Base-by-base conservation (phyloP, 2,329 filamentous ascomycete genomes). In the Parastagonospora avenae region DNA sequence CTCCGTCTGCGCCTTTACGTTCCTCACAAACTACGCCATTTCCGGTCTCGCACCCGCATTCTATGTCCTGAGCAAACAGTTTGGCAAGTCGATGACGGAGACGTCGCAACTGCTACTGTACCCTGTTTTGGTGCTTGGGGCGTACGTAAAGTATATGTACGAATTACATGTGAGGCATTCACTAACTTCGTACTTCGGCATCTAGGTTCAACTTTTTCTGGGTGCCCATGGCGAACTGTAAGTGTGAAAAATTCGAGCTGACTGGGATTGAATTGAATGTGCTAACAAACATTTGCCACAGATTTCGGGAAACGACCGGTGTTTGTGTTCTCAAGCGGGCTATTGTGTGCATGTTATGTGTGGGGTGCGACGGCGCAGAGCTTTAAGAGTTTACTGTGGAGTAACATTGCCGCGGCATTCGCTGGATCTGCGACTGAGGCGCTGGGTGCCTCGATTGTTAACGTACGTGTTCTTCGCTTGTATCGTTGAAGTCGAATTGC, bases 191-290 rank as follows among this genome's bases (percentile, higher is more conserved):
- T n/a, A n/a, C n/a, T n/a, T n/a, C n/a, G n/a, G n/a, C n/a, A n/a
- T n/a, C n/a, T n/a, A n/a, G n/a, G n/a, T 79, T 78, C 62, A 82
- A 82, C 57, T 81, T 82, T 68, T 71, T 81, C 59, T 80, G 78
- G 78, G 77, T 80, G 4, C 79, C 79, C 11, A 55, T 81, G 8
- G 74, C 77, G 45, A 78, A 76, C 19, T 77, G 39, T 33, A 27
- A 32, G 31, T 30, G n/a, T 28, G 4, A n/a, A 9, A n/a, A 1
- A 2, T 3, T 37, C 2, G 35, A 37, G 32, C 8, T 37, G 6
- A n/a, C n/a, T n/a, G n/a, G n/a, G 9, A 19, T 19, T n/a, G 7
- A n/a, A 37, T 1, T 8, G 35, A 16, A 2, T 9, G 4, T 16
- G 4, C 19, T 37, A 11, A 11, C n/a, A 10, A n/a, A 37, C 14